phyloP scores from a whole-genome alignment of 164 flowering plant species.

The Annona squamosa region DNA sequence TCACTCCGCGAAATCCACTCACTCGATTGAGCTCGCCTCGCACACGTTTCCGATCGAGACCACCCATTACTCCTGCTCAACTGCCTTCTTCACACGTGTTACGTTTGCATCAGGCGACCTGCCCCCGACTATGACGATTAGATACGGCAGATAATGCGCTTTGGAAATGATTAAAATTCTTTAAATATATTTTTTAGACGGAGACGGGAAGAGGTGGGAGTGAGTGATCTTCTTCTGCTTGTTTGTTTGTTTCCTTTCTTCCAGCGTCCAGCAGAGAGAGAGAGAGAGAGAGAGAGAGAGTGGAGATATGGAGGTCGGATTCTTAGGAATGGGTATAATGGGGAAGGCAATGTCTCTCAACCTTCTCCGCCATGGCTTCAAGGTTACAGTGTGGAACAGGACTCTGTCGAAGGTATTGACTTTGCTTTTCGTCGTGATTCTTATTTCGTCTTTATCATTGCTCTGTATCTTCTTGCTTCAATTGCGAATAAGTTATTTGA shows the following conservation, averaged over 20 bases:
- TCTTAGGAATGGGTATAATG: slow-evolving; percentile 91
- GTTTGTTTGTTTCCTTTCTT: not conserved
- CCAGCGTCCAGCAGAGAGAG: not conserved
- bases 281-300: not conserved
- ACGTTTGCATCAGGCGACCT: too few species aligned
- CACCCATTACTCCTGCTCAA: too few species aligned
- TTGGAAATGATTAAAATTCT: too few species aligned
- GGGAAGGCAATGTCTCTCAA: slow-evolving; percentile 91
- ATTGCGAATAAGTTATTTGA: not conserved
- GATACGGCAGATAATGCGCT: too few species aligned
- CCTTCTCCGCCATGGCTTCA: slow-evolving; percentile 68
- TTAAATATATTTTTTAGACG: too few species aligned
- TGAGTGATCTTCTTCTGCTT: not conserved
- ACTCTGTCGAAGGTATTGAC: slow-evolving; percentile 70
- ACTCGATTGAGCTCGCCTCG: too few species aligned
- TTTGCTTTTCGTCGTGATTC: not conserved
- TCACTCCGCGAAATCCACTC: too few species aligned
- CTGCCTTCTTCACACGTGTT: too few species aligned
- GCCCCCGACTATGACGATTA: too few species aligned
- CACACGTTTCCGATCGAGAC: too few species aligned
- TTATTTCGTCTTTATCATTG: not conserved
- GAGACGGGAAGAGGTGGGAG: not conserved
- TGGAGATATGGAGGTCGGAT: slow-evolving; percentile 76
- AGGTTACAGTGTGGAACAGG: slow-evolving; percentile 96
- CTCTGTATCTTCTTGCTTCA: not conserved